These are phyloP conservation scores for Barbarea vulgaris DNA, from an alignment of 345 rosid species.

Conservation along the genomic window DNA sequence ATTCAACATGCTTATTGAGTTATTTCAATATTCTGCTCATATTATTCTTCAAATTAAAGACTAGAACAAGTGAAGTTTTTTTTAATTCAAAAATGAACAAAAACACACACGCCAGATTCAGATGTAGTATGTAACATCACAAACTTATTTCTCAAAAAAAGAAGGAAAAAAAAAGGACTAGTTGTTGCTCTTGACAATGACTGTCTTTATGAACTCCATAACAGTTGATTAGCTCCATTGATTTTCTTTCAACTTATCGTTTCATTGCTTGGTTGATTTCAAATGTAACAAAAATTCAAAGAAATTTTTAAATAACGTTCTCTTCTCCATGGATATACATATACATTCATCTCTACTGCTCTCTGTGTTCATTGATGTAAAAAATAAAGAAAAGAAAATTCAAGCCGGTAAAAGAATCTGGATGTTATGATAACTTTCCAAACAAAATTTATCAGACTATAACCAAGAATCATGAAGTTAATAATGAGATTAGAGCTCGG, in stretches of 20 bases:
- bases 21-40: no score
- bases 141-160: neutral
- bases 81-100: no score
- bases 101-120: neutral
- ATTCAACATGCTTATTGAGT: no score
- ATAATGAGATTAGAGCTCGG: slow-evolving; percentile 11
- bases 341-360: neutral
- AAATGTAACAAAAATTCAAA: neutral
- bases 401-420: neutral
- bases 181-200: neutral
- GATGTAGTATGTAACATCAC: neutral
- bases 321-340: neutral
- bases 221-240: no score
- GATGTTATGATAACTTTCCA: neutral
- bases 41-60: no score
- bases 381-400: neutral
- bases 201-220: slow-evolving; percentile 46
- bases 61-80: neutral
- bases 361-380: neutral
- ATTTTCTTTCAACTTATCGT: no score
- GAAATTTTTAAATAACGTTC: neutral
- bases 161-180: neutral
- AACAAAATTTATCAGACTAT: neutral
- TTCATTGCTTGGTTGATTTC: neutral
- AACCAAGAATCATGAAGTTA: neutral